Evolutionary conservation across 176 grass and related monocot species (phyloP).

Genomic region (Bolboschoenus planiculmis): DNA sequence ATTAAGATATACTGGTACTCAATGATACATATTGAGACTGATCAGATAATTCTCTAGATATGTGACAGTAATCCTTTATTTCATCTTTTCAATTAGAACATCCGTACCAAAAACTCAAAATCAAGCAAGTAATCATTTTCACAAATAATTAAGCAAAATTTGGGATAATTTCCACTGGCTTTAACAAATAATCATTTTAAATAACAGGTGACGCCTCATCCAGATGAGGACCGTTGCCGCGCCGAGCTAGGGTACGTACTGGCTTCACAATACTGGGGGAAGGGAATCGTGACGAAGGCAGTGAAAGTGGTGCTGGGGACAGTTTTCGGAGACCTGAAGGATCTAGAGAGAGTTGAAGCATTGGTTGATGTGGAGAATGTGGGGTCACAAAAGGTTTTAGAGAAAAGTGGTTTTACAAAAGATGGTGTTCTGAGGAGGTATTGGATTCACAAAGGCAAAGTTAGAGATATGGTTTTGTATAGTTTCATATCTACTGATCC

Average conservation of each 20-base stretch:
- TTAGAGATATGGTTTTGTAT: constrained; percentile 42
- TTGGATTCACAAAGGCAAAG: constrained; percentile 22
- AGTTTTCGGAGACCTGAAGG: constrained; percentile 39
- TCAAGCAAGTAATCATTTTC: neutral
- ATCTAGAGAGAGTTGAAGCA: constrained; percentile 60
- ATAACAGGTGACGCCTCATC: constrained; percentile 17
- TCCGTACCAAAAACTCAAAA: neutral
- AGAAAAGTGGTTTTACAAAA: constrained; percentile 73
- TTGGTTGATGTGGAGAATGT: constrained; percentile 52
- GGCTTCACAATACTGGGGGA: constrained; percentile 53
- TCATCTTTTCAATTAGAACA: neutral
- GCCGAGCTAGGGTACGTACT: constrained; percentile 67
- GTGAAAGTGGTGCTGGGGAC: constrained; percentile 26
- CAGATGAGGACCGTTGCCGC: constrained; percentile 30
- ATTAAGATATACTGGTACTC: neutral
- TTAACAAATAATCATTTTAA: neutral
- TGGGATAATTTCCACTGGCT: neutral
- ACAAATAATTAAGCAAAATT: neutral
- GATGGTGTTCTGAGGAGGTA: constrained; percentile 58
- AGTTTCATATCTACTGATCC: constrained; percentile 57
- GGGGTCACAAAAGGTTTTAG: constrained; percentile 69
- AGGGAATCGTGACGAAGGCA: constrained; percentile 48
- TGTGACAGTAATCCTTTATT: neutral
- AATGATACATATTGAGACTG: neutral
- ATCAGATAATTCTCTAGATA: neutral